A percentile compares a stretch with the other conserved stretches of the same genome.
These are phyloP conservation scores for Guillardia theta DNA, from an alignment of 78 protist genomes.

Conservation along the genomic window DNA sequence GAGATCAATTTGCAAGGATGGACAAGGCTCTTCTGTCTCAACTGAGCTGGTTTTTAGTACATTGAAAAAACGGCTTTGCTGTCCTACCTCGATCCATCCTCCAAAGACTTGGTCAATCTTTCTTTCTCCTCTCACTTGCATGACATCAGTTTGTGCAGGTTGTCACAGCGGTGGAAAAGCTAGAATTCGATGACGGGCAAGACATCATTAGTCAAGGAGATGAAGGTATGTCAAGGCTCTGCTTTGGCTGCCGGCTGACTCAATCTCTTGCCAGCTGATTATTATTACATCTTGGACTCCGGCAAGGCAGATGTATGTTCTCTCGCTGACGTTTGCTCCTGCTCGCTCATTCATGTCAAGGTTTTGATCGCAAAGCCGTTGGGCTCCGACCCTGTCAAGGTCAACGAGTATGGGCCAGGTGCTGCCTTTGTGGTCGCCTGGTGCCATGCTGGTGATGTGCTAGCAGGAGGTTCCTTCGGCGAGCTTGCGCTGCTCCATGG, in stretches of 20 bases:
- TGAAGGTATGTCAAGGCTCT: too few species aligned
- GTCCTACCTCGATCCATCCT: background rate
- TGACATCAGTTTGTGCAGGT: too few species aligned
- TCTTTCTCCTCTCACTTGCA: too few species aligned
- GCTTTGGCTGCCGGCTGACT: too few species aligned
- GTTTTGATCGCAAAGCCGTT: background rate
- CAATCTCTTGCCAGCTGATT: too few species aligned
- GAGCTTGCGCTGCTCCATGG: constrained; percentile 46
- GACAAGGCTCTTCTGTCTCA: too few species aligned
- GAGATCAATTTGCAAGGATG: too few species aligned
- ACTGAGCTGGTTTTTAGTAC: too few species aligned
- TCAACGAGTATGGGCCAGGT: background rate
- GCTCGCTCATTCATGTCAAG: background rate
- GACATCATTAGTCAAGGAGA: constrained; percentile 14
- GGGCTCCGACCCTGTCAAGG: background rate
- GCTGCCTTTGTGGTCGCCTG: too few species aligned
- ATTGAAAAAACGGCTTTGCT: background rate
- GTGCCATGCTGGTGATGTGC: too few species aligned
- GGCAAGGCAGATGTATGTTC: constrained; percentile 31
- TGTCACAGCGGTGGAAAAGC: too few species aligned
- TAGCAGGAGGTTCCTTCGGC: background rate
- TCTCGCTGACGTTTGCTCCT: background rate
- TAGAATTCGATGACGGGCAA: background rate
- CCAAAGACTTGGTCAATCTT: too few species aligned
- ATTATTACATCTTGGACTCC: background rate